Evolutionary conservation across 1,284 basidiomycete species (phyloP), one percentile per base, ranked within the genome.

Genomic region (Volvariella volvacea): DNA sequence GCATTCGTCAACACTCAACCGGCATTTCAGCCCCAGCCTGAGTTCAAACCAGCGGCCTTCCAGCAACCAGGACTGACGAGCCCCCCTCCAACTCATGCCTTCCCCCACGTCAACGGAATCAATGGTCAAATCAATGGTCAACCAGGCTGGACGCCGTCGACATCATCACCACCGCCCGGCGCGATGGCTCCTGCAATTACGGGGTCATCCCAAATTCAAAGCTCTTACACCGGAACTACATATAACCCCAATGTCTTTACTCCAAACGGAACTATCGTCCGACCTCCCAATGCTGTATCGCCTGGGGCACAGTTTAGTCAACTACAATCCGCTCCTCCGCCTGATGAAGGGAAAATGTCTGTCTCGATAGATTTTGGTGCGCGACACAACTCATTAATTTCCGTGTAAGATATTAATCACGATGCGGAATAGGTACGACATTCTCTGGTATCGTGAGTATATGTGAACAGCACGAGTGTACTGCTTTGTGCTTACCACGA

Each of bases 311-410:
- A 20, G 9, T 4, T 37, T 50, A 55, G 14, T 52, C 51, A n/a
- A 34, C 56, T 43, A 39, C 49, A 39, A 42, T n/a, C n/a, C 41
- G 42, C 58, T 36, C 46, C 54, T 12, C 46, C 49, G 15, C 47
- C 59, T 3, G 73, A 83, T 47, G 81, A 83, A 55, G 76, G 79
- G 15, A 82, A 78, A 55, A 71, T 88, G 64, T 85, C 82, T 12
- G 71, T 89, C 19, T 78, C 83, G 3, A 85, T 89, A 51, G 87
- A 89, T 62, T 89, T 89, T 56, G 85, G 85, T 83, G 50, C 51
- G 73, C 64, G 6, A 32, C 17, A 9, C 25, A 16, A 39, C 16
- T 28, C 25, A 28, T 12, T 28, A 12, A 6, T 36, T 6, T 20
- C 15, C 14, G 1, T 41, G 38, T 30, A 39, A 16, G 12, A 31